Evolutionary conservation across 202 grass and related monocot species (phyloP).

Genomic region (Panicum hallii): DNA sequence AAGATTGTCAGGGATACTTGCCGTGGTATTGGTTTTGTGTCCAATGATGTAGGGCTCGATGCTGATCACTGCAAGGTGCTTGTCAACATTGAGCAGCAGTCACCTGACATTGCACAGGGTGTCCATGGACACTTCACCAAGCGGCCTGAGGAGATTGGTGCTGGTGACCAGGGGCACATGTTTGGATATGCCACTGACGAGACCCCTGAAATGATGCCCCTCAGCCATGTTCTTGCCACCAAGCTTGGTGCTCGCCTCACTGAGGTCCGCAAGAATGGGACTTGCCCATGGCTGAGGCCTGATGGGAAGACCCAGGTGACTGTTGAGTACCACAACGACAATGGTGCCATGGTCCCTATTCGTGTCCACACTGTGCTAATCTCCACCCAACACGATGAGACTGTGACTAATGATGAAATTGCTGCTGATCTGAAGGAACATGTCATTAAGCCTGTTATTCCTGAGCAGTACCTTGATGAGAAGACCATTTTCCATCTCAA

Average conservation of each 20-base stretch:
- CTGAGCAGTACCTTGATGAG: conserved; percentile 79
- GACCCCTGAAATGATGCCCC: conserved; percentile 82
- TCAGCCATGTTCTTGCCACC: conserved; percentile 84
- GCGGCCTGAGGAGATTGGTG: conserved; percentile 84
- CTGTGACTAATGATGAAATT: conserved; percentile 85
- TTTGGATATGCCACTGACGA: conserved; percentile 88
- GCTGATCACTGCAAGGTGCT: conserved; percentile 82
- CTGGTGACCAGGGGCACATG: conserved; percentile 87
- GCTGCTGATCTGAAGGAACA: conserved; percentile 77
- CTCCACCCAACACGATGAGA: conserved; percentile 86
- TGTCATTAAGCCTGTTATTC: conserved; percentile 82
- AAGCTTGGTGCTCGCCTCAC: conserved; percentile 81
- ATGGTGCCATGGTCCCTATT: conserved; percentile 80
- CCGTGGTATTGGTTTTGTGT: conserved; percentile 69
- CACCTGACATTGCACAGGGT: conserved; percentile 76
- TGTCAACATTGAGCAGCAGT: conserved; percentile 88
- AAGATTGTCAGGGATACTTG: conserved; percentile 90
- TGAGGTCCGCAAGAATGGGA: conserved; percentile 74
- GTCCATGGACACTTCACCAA: conserved; percentile 88
- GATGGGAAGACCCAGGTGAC: conserved; percentile 95
- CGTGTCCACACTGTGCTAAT: conserved; percentile 83
- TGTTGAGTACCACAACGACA: conserved; percentile 75
- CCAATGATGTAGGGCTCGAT: conserved; percentile 82
- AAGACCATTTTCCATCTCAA: conserved; percentile 96
- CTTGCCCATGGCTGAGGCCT: conserved; percentile 76